phyloP scores from a whole-genome alignment of 768 basidiomycete species.

The Tylopilus vinaceipallidus region DNA sequence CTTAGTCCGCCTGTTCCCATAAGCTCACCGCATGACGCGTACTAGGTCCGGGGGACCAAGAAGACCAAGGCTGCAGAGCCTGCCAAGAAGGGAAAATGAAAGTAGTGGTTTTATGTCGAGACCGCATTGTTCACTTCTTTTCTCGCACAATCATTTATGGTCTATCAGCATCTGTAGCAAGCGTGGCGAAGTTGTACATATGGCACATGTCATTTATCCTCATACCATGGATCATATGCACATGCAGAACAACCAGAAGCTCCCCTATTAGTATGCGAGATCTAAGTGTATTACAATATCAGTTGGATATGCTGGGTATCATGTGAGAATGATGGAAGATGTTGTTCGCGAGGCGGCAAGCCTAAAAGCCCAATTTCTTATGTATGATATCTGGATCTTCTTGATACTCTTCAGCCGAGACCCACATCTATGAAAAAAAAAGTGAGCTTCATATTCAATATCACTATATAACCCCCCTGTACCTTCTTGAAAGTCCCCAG shows the following conservation, averaged over 20 bases:
- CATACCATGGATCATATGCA: conserved; percentile 28
- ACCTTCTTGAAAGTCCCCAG: conserved; percentile 98
- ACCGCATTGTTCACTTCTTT: conserved; percentile 14
- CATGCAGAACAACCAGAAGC: conserved; percentile 17
- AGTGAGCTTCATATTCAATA: conserved; percentile 4
- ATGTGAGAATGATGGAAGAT: conserved; percentile 14
- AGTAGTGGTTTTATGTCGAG: conserved; percentile 49
- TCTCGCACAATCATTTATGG: conserved; percentile 22
- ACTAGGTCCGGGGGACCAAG: conserved; percentile 89
- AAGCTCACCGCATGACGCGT: conserved; percentile 16
- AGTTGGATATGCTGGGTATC: conserved; percentile 35
- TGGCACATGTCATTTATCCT: conserved; percentile 38
- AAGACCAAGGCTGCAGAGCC: conserved; percentile 92
- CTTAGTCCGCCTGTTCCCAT: background rate
- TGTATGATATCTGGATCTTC: conserved; percentile 99
- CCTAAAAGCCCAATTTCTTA: conserved; percentile 84
- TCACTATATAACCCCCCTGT: conserved; percentile 1
- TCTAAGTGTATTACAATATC: conserved; percentile 34
- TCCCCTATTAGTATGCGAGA: conserved; percentile 23
- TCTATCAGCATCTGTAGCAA: conserved; percentile 37
- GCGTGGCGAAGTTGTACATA: conserved; percentile 40
- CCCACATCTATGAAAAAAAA: conserved; percentile 82
- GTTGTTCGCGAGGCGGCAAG: conserved; percentile 13
- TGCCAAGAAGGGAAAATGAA: conserved; percentile 91
- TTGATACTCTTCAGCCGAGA: conserved; percentile 98